Evolutionary conservation across 495 filamentous ascomycete species (phyloP).

Genomic region (Cenococcum geophilum): DNA sequence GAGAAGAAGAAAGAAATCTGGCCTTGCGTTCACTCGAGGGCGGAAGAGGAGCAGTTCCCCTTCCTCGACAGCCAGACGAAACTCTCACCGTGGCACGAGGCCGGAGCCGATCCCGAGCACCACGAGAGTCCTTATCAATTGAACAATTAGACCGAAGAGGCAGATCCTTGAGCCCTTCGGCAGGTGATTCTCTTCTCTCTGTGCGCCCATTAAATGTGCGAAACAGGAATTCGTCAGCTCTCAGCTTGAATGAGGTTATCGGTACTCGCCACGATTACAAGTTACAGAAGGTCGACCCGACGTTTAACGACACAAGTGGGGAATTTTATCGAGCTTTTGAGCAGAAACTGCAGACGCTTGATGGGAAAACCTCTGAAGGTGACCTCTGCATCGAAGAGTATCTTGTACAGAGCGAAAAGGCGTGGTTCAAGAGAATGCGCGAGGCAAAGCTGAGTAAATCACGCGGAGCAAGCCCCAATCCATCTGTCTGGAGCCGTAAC

Average conservation of each 20-base stretch:
- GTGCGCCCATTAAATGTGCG: not conserved
- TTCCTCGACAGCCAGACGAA: not conserved
- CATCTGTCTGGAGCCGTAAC: not conserved
- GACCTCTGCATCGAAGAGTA: constrained; percentile 59
- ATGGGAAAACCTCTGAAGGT: constrained; percentile 48
- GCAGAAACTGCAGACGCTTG: constrained; percentile 48
- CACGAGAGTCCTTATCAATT: not conserved
- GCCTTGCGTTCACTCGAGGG: not conserved
- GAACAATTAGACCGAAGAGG: not conserved
- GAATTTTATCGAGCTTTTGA: constrained; percentile 53
- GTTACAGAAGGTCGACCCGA: constrained; percentile 59
- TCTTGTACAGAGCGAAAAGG: constrained; percentile 56
- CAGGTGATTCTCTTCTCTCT: not conserved
- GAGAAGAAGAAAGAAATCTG: not conserved
- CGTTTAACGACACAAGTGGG: constrained; percentile 60
- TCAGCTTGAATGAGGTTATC: constrained; percentile 48
- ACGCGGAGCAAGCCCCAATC: not conserved
- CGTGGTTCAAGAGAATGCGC: constrained; percentile 55
- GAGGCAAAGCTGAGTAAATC: constrained; percentile 44
- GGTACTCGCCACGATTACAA: constrained; percentile 57
- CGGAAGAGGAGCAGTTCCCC: not conserved
- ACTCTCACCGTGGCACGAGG: not conserved
- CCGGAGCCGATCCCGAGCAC: not conserved
- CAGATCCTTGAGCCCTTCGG: not conserved
- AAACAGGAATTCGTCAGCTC: constrained; percentile 36